phyloP scores from a whole-genome alignment of 73 alveolate genomes.

The Paramecium sexaurelia region DNA sequence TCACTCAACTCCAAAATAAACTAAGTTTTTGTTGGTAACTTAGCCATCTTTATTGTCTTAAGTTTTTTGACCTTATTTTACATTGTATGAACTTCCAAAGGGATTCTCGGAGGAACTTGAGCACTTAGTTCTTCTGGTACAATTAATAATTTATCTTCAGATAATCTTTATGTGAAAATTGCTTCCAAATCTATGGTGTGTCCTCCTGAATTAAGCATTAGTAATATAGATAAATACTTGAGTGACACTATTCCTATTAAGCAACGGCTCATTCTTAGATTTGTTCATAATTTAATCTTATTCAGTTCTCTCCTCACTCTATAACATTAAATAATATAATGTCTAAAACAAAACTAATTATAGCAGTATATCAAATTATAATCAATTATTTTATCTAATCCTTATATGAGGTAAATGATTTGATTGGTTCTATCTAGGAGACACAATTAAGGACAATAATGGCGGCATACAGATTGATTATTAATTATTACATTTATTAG shows the following conservation, averaged over 20 bases:
- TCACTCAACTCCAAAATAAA: background rate
- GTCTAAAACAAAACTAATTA: background rate
- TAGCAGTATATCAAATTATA: background rate
- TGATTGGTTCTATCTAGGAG: background rate
- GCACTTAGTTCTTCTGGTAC: slow-evolving; percentile 28
- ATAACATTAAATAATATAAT: background rate
- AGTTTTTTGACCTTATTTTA: background rate
- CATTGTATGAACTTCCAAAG: background rate
- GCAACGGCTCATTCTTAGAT: background rate
- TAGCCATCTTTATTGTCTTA: background rate
- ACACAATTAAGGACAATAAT: background rate
- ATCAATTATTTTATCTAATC: background rate
- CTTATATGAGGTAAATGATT: background rate
- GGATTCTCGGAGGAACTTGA: background rate
- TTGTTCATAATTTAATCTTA: background rate
- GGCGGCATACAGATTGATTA: background rate
- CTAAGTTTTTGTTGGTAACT: background rate
- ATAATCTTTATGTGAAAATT: background rate
- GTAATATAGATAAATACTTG: background rate
- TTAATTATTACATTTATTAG: background rate
- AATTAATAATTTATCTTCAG: slow-evolving; percentile 15
- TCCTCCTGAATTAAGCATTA: slow-evolving; percentile 46
- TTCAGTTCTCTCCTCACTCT: background rate
- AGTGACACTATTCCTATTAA: background rate
- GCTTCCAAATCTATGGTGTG: background rate